Conservation (phyloP, 2,329 filamentous ascomycete species). For the Onygenales sp. region DNA sequence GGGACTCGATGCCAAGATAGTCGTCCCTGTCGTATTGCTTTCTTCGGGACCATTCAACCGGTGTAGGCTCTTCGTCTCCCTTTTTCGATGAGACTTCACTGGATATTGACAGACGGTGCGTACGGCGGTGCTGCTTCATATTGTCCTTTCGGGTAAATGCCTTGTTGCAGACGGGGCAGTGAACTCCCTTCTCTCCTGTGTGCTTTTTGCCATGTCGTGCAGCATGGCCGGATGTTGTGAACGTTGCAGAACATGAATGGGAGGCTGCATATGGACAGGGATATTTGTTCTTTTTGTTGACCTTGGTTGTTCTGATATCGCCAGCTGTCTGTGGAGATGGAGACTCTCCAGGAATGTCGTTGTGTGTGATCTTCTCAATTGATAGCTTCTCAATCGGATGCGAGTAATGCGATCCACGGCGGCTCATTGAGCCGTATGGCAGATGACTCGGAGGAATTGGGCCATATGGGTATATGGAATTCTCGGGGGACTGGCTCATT, state of each 20-base stretch:
- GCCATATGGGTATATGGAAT: neutral
- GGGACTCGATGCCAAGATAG: neutral
- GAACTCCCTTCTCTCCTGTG: conserved; percentile 59
- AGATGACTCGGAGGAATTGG: neutral
- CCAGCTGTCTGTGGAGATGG: conserved; percentile 19
- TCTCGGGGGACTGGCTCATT: neutral
- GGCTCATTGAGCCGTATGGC: neutral
- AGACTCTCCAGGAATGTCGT: conserved; percentile 11
- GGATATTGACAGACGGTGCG: conserved; percentile 37
- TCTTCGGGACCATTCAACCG: neutral
- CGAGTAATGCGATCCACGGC: neutral
- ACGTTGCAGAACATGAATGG: conserved; percentile 51
- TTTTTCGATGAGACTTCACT: conserved; percentile 9
- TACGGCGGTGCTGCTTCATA: conserved; percentile 60
- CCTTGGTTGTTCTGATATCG: conserved; percentile 15
- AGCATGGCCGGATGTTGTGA: conserved; percentile 58
- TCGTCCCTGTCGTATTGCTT: conserved; percentile 3
- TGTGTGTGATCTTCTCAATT: neutral
- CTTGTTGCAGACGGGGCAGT: conserved; percentile 58
- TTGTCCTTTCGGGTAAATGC: conserved; percentile 61
- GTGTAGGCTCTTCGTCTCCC: conserved; percentile 11
- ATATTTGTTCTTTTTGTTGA: conserved; percentile 51
- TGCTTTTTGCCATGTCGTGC: conserved; percentile 61
- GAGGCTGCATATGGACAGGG: conserved; percentile 54
- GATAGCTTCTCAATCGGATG: neutral